A percentile compares a stretch with the other conserved stretches of the same genome.
These are phyloP conservation scores for Colletotrichum limetticola DNA, from an alignment of 2,329 filamentous ascomycete species.

Conservation along the genomic window DNA sequence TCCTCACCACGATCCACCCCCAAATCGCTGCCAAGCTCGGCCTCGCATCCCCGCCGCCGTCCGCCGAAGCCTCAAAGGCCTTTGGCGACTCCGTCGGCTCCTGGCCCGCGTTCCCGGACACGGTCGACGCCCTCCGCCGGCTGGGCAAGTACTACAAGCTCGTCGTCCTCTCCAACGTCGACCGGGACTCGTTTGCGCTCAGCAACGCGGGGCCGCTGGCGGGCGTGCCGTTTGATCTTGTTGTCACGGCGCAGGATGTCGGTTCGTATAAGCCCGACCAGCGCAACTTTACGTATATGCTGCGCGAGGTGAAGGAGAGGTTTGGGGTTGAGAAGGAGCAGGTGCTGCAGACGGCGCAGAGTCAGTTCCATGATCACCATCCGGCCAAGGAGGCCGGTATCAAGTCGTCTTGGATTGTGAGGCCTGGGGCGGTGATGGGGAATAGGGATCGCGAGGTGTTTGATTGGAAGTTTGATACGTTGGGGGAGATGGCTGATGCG, in stretches of 20 bases:
- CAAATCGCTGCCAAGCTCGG: constrained; percentile 57
- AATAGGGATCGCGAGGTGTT: constrained; percentile 53
- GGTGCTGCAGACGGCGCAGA: constrained; percentile 75
- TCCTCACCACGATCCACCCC: constrained; percentile 63
- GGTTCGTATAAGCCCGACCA: constrained; percentile 77
- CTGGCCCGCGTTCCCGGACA: constrained; percentile 71
- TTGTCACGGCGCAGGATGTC: constrained; percentile 77
- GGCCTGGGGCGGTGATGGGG: constrained; percentile 53
- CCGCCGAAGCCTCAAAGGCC: constrained; percentile 51
- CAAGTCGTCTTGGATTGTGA: constrained; percentile 69
- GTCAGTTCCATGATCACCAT: constrained; percentile 76
- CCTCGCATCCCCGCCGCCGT: constrained; percentile 45
- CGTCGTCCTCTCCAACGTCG: constrained; percentile 68
- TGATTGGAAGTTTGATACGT: constrained; percentile 67
- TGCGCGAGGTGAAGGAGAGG: constrained; percentile 61
- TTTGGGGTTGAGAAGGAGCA: constrained; percentile 66
- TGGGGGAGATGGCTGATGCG: constrained; percentile 70
- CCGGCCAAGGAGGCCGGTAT: constrained; percentile 70
- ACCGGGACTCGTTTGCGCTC: constrained; percentile 59
- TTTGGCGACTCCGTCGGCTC: constrained; percentile 64
- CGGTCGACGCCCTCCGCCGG: constrained; percentile 61
- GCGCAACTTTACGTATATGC: constrained; percentile 74
- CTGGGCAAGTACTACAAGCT: constrained; percentile 66
- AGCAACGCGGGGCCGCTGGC: constrained; percentile 58
- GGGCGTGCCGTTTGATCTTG: constrained; percentile 64